Conservation (phyloP, 441 rosid species). For the Eruca vesicaria region DNA sequence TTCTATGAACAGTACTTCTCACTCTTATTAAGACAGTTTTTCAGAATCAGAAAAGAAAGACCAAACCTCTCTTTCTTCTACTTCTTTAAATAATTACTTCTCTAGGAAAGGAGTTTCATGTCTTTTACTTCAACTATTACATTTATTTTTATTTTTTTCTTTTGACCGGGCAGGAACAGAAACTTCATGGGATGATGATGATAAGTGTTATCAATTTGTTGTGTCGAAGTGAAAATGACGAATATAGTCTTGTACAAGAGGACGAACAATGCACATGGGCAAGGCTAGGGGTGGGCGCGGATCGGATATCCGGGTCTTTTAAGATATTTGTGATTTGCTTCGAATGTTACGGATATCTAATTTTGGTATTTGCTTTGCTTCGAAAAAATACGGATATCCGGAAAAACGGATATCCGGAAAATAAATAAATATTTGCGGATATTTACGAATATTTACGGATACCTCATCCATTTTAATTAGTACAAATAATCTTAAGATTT, state of each 20-base stretch:
- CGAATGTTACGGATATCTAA: no score
- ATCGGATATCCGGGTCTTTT: no score
- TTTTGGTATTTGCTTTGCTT: no score
- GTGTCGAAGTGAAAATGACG: conserved; percentile 1
- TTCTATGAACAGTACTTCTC: conserved; percentile 31
- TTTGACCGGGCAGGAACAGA: background rate
- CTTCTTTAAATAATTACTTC: background rate
- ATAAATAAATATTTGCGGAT: no score
- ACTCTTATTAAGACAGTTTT: conserved; percentile 28
- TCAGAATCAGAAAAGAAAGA: conserved; percentile 28
- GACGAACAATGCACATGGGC: conserved; percentile 33
- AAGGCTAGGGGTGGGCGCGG: conserved; percentile 24
- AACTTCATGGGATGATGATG: background rate
- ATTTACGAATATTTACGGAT: no score
- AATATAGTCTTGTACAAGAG: conserved; percentile 4
- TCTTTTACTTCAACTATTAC: conserved; percentile 9
- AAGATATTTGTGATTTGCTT: no score
- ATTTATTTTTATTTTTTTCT: background rate
- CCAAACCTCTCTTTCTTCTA: conserved; percentile 13
- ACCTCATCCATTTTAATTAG: no score
- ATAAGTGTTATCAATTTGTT: background rate
- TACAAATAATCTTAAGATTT: no score
- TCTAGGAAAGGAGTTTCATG: conserved; percentile 18
- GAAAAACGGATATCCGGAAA: no score
- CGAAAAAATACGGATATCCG: no score